Conservation (phyloP, 2,329 filamentous ascomycete genomes). For the Aspergillus calidoustus region DNA sequence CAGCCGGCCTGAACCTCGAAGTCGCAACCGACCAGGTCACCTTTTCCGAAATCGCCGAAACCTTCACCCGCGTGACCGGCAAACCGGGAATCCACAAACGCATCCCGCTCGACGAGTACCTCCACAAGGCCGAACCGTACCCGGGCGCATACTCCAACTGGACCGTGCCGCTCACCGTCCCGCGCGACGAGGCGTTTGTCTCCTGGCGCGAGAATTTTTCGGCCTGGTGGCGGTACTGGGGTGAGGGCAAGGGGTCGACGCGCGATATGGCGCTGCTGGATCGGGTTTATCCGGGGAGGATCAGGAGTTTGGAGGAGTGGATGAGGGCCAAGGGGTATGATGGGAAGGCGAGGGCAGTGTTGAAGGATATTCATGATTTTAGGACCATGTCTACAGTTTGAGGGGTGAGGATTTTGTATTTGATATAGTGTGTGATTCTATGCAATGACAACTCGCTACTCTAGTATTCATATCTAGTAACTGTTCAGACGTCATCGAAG, state of each 20-base stretch:
- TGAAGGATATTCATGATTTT: background rate
- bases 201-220: background rate
- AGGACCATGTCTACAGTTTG: background rate
- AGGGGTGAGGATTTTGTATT: too few relatives aligned
- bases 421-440: too few relatives aligned
- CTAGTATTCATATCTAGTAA: too few relatives aligned
- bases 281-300: background rate
- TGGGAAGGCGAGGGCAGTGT: background rate
- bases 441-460: too few relatives aligned
- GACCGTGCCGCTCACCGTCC: background rate
- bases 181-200: background rate
- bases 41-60: background rate
- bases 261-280: background rate
- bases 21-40: conserved; percentile 12
- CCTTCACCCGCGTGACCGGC: background rate
- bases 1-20: conserved; percentile 23
- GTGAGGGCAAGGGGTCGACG: background rate
- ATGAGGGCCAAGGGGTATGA: background rate
- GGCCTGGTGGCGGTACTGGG: background rate
- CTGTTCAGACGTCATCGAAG: too few relatives aligned
- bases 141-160: background rate
- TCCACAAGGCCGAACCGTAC: background rate
- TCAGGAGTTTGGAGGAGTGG: background rate
- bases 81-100: background rate
- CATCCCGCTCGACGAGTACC: background rate